Conservation (phyloP, 75 land plant species). For the Ceratopteris richardii region DNA sequence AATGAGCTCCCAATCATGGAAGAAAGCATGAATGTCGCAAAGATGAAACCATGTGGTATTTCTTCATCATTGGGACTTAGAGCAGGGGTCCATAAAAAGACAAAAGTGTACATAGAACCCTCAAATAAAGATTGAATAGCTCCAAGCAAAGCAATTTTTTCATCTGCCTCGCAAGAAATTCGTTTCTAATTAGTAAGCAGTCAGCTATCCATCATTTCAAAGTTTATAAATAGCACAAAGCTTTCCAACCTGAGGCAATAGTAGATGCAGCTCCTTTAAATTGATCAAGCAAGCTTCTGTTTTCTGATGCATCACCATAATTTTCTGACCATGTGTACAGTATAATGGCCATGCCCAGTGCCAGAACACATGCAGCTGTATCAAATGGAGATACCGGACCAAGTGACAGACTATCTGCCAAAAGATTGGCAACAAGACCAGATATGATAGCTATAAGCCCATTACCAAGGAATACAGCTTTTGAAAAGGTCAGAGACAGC, state of each 20-base stretch:
- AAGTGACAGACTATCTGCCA: slow-evolving; percentile 66
- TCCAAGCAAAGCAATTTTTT: slow-evolving; percentile 92
- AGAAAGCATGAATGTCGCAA: slow-evolving; percentile 95
- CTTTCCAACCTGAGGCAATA: slow-evolving; percentile 75
- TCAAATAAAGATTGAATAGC: slow-evolving; percentile 97
- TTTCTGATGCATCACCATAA: slow-evolving; percentile 89
- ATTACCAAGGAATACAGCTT: slow-evolving; percentile 93
- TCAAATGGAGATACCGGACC: slow-evolving; percentile 98
- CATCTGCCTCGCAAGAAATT: slow-evolving; percentile 48
- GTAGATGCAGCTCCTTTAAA: slow-evolving; percentile 81
- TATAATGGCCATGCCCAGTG: slow-evolving; percentile 85
- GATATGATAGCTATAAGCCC: slow-evolving; percentile 83
- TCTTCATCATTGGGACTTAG: slow-evolving; percentile 86
- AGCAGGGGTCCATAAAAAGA: slow-evolving; percentile 97
- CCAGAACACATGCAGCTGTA: slow-evolving; percentile 82
- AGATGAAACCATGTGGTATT: slow-evolving; percentile 96
- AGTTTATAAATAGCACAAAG: background rate
- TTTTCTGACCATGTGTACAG: slow-evolving; percentile 84
- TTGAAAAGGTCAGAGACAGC: slow-evolving; percentile 92
- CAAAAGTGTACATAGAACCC: slow-evolving; percentile 99
- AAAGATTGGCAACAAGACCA: slow-evolving; percentile 79
- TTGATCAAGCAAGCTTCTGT: slow-evolving; percentile 69
- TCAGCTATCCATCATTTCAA: background rate
- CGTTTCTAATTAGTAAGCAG: slow-evolving; percentile 2
- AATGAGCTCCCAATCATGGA: slow-evolving; percentile 96